Percentiles rank a stretch among this genome's conserved stretches.
phyloP scores from a whole-genome alignment of 805 yeast genomes.

The Candida anglica region DNA sequence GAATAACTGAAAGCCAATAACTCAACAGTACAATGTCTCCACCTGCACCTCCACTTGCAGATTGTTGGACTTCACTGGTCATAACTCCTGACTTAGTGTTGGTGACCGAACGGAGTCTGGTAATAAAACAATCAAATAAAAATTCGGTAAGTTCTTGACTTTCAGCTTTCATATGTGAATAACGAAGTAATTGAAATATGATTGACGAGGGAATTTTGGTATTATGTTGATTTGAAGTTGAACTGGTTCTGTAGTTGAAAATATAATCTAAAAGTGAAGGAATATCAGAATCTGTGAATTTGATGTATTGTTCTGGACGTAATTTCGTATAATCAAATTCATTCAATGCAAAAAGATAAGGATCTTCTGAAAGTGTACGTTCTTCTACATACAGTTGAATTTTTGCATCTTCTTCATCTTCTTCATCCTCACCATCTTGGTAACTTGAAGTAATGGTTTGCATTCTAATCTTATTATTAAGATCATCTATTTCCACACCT shows the following conservation, averaged over 20 bases:
- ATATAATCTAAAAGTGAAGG: conserved; percentile 46
- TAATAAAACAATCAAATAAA: conserved; percentile 55
- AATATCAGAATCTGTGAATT: conserved; percentile 57
- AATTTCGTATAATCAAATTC: conserved; percentile 57
- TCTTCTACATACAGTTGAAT: conserved; percentile 19
- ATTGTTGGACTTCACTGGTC: conserved; percentile 28
- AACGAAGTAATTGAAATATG: conserved; percentile 65
- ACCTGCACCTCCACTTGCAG: conserved; percentile 25
- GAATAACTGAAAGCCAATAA: conserved; percentile 84
- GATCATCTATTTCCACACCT: conserved; percentile 31
- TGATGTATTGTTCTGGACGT: conserved; percentile 55
- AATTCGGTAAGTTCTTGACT: conserved; percentile 54
- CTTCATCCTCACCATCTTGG: conserved; percentile 10
- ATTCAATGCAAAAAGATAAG: conserved; percentile 20
- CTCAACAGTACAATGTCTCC: conserved; percentile 71
- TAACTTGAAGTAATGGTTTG: conserved; percentile 19
- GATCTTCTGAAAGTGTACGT: conserved; percentile 25
- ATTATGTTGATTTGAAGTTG: conserved; percentile 33
- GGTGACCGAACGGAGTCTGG: conserved; percentile 58
- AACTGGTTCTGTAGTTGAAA: conserved; percentile 27
- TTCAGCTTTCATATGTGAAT: conserved; percentile 56
- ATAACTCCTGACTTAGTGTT: conserved; percentile 59
- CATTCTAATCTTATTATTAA: conserved; percentile 27
- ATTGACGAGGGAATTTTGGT: conserved; percentile 65
- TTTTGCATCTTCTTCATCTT: conserved; percentile 14